These are phyloP conservation scores for Nakazawaea laoshanensis DNA, from an alignment of 805 yeast genomes.

Conservation along the genomic window DNA sequence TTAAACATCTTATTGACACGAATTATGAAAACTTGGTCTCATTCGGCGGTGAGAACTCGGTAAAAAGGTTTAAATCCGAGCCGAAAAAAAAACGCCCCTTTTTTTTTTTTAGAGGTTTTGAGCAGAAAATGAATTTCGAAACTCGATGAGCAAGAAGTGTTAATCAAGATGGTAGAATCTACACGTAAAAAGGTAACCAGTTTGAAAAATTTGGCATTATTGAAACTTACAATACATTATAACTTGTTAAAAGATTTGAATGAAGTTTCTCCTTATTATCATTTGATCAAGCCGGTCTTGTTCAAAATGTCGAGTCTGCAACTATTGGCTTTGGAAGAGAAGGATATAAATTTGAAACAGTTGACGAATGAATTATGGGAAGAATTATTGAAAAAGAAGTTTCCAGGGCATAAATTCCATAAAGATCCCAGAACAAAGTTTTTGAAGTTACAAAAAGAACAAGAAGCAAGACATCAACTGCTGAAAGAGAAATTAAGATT, in stretches of 20 bases:
- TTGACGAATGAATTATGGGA: constrained; percentile 39
- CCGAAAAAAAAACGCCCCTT: no score
- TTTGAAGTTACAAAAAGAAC: constrained; percentile 27
- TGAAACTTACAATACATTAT: constrained; percentile 3
- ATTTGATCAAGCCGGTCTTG: constrained; percentile 38
- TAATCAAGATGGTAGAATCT: neutral
- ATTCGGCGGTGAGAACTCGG: no score
- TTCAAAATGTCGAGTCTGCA: constrained; percentile 35
- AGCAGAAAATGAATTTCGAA: no score
- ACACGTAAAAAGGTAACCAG: constrained; percentile 5
- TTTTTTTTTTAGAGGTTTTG: no score
- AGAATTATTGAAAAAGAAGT: constrained; percentile 34
- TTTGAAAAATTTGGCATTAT: constrained; percentile 1
- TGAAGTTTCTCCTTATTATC: constrained; percentile 20
- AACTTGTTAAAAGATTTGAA: constrained; percentile 1
- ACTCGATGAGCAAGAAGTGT: neutral
- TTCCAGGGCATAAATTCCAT: constrained; percentile 19
- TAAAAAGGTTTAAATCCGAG: no score
- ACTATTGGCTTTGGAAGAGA: constrained; percentile 28
- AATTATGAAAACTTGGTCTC: no score
- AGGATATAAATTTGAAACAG: constrained; percentile 32
- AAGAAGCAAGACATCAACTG: constrained; percentile 32
- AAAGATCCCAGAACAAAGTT: constrained; percentile 26
- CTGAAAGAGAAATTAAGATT: constrained; percentile 35
- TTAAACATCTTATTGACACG: no score